Conservation (phyloP, 306 rosid genomes). For the Ormosia semicastrata region DNA sequence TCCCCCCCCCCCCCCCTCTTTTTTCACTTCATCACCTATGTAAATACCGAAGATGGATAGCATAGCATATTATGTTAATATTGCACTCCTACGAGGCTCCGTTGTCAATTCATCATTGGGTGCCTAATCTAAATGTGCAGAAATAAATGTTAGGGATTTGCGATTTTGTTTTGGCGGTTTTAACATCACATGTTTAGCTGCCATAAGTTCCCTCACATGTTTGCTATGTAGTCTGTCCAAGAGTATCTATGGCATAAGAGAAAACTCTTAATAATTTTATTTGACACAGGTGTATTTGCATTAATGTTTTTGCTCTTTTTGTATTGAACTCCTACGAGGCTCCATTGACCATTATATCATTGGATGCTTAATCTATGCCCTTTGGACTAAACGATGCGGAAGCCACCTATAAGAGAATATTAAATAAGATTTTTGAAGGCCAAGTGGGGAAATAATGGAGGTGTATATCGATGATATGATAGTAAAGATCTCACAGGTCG, state of each 20-base stretch:
- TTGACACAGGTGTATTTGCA: neutral
- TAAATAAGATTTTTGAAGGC: too few species aligned
- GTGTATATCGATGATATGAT: too few species aligned
- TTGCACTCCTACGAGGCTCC: slow-evolving; percentile 16
- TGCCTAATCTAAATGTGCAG: neutral
- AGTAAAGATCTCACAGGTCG: too few species aligned
- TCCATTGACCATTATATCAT: neutral
- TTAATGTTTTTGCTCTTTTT: neutral
- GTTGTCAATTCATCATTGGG: neutral
- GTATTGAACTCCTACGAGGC: slow-evolving; percentile 4
- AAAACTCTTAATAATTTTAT: neutral
- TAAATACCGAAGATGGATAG: too few species aligned
- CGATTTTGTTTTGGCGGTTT: neutral
- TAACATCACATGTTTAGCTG: neutral
- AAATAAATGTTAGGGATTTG: neutral
- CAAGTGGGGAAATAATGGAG: too few species aligned
- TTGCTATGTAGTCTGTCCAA: neutral
- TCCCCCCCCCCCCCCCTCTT: too few species aligned
- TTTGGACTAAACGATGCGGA: too few species aligned
- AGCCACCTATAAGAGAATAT: too few species aligned
- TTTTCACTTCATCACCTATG: too few species aligned
- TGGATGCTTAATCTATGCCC: slow-evolving; percentile 9
- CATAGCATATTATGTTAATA: neutral
- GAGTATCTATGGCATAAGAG: too few species aligned
- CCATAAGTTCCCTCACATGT: neutral